A percentile compares a stretch with the other conserved stretches of the same genome.
Evolutionary conservation across 148 eudicot genomes (phyloP).

Genomic region (Rhododendron henanense): DNA sequence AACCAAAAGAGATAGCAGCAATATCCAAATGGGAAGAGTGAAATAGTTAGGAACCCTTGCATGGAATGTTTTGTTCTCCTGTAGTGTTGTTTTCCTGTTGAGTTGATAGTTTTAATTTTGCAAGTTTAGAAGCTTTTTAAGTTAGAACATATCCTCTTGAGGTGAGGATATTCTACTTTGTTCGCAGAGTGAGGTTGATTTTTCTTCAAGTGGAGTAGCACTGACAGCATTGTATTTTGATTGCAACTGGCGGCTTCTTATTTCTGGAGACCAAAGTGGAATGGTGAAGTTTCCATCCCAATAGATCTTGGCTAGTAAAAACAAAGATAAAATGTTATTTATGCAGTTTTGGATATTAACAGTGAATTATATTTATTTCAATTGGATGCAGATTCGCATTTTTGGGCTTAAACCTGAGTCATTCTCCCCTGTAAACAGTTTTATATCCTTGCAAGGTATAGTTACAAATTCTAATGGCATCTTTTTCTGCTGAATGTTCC

Average conservation of each 20-base stretch:
- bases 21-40: background rate
- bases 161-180: background rate
- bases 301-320: background rate
- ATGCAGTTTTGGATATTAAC: background rate
- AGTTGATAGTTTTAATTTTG: background rate
- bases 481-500: background rate
- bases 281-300: constrained; percentile 34
- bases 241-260: constrained; percentile 41
- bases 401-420: constrained; percentile 73
- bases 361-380: background rate
- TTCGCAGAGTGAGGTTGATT: constrained; percentile 62
- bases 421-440: constrained; percentile 44
- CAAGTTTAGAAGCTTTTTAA: background rate
- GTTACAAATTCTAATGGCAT: background rate
- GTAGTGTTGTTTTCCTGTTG: background rate
- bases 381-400: constrained; percentile 55
- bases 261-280: constrained; percentile 95
- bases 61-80: background rate
- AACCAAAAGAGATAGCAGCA: background rate
- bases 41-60: background rate
- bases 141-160: background rate
- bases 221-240: constrained; percentile 59
- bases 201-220: constrained; percentile 53
- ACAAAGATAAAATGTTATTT: background rate
- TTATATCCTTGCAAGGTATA: constrained; percentile 61